Conservation (phyloP, 352 stramenopile species). For the Blastocystis sp. region DNA sequence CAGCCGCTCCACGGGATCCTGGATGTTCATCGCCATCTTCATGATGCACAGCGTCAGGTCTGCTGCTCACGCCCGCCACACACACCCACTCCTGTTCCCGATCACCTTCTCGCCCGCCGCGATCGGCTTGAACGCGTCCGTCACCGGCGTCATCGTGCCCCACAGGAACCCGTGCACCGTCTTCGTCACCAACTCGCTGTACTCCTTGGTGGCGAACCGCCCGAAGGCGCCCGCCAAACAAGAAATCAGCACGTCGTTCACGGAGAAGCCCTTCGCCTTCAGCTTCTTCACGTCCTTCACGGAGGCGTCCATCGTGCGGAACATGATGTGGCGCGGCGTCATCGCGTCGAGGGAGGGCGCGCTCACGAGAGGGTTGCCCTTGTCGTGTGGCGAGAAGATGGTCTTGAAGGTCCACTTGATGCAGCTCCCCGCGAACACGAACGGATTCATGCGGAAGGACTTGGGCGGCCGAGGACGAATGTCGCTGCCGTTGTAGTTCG, state of each 20-base stretch:
- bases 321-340: conserved; percentile 26
- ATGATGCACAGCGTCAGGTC: conserved; percentile 51
- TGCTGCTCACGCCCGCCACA: not conserved
- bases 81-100: conserved; percentile 10
- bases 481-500: not conserved
- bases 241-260: conserved; percentile 56
- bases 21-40: conserved; percentile 18
- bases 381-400: conserved; percentile 5
- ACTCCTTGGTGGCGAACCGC: not conserved
- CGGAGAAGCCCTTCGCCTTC: conserved; percentile 18
- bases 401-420: conserved; percentile 1
- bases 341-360: not conserved
- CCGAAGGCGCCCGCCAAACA: conserved; percentile 17
- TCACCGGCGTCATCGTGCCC: conserved; percentile 29
- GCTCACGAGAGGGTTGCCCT: not conserved
- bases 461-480: not conserved
- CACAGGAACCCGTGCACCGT: conserved; percentile 42
- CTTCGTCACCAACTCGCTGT: not conserved
- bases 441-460: not conserved
- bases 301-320: conserved; percentile 28
- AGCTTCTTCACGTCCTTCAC: conserved; percentile 13
- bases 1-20: conserved; percentile 18
- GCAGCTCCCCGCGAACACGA: conserved; percentile 7
- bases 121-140: conserved; percentile 5
- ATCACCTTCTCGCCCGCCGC: not conserved